Percentiles rank a stretch among this genome's conserved stretches.
Conservation (phyloP, 2,329 filamentous ascomycete species). For the Beauveria sp. region DNA sequence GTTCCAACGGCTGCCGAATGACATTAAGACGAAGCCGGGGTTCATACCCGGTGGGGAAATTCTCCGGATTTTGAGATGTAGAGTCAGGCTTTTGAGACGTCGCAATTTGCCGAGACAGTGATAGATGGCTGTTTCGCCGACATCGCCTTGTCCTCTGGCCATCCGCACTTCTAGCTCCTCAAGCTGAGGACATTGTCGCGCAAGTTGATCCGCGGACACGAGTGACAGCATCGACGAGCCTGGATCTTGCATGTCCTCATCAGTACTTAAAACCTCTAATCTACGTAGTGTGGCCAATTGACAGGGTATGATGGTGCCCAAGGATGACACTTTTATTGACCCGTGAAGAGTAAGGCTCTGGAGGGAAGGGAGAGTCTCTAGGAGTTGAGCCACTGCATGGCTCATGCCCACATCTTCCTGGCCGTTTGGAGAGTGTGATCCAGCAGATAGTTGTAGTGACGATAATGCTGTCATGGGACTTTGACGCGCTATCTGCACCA, state of each 20-base stretch:
- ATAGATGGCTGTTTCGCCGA: neutral
- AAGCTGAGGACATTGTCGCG: neutral
- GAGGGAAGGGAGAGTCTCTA: neutral
- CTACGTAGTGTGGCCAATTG: no score
- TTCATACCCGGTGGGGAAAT: no score
- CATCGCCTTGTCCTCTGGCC: neutral
- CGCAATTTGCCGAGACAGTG: neutral
- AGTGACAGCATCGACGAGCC: neutral
- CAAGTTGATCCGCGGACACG: neutral
- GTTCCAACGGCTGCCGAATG: neutral
- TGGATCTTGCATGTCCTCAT: no score
- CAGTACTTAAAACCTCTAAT: no score
- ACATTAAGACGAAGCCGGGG: no score
- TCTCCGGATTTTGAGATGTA: neutral
- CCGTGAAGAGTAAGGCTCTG: no score
- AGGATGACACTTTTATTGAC: no score
- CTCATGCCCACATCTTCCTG: no score
- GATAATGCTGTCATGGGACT: neutral
- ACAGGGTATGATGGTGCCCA: no score
- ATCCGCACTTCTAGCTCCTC: neutral
- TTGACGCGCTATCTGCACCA: neutral
- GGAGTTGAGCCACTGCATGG: neutral
- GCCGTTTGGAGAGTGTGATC: no score
- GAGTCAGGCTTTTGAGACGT: neutral
- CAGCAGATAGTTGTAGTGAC: neutral